Evolutionary conservation across 768 basidiomycete genomes (phyloP).

Genomic region (Termitomyces titanicus): DNA sequence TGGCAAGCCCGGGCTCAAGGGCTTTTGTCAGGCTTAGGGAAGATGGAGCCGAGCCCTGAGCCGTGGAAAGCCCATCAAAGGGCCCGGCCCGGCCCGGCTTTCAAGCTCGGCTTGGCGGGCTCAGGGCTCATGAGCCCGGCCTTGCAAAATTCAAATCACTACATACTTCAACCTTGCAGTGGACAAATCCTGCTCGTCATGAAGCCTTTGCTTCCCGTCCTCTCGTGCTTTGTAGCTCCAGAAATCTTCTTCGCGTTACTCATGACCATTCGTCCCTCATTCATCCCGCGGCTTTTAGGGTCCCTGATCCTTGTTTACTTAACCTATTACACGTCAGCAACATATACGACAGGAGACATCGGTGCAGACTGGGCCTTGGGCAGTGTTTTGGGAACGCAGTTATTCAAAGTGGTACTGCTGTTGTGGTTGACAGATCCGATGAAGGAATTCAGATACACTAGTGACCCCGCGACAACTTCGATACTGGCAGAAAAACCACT

Average conservation of each 20-base stretch:
- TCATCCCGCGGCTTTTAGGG: neutral
- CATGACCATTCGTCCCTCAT: slow-evolving; percentile 3
- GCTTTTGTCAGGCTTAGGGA: too few relatives aligned
- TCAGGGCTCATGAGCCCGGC: too few relatives aligned
- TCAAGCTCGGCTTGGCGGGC: too few relatives aligned
- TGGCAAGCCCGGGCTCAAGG: too few relatives aligned
- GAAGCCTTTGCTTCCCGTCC: slow-evolving; percentile 3
- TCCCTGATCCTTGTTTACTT: slow-evolving; percentile 1
- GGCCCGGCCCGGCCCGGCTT: too few relatives aligned
- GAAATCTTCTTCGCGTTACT: slow-evolving; percentile 4
- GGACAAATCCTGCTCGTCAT: neutral
- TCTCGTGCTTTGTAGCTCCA: slow-evolving; percentile 1
- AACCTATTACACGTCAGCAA: slow-evolving; percentile 2
- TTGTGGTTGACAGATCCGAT: slow-evolving; percentile 5
- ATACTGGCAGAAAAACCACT: neutral
- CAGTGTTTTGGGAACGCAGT: neutral
- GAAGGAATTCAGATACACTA: slow-evolving; percentile 3
- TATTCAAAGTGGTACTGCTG: slow-evolving; percentile 1
- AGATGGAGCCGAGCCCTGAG: too few relatives aligned
- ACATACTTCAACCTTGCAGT: neutral
- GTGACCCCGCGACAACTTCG: neutral
- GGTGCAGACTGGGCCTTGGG: slow-evolving; percentile 2
- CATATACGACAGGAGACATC: slow-evolving; percentile 2
- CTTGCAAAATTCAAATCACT: too few relatives aligned
- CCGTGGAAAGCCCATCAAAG: too few relatives aligned